Conservation (phyloP, 805 yeast species). For the Candida germanica region DNA sequence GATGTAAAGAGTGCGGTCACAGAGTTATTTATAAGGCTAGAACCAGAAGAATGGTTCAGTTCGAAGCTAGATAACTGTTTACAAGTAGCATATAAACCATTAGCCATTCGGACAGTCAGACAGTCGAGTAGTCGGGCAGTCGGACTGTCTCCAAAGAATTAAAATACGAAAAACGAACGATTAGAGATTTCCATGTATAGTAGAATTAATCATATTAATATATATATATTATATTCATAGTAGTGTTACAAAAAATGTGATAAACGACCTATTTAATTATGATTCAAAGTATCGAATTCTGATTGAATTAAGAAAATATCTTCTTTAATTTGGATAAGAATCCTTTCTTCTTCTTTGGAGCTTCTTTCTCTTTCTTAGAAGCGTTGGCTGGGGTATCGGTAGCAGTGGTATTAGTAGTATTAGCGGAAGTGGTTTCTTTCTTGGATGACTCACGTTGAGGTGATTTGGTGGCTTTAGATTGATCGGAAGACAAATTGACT, state of each 20-base stretch:
- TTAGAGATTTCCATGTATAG: slow-evolving; percentile 8
- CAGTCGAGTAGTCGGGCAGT: no score
- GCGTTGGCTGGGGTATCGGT: slow-evolving; percentile 6
- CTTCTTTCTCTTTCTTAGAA: slow-evolving; percentile 17
- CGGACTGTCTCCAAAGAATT: no score
- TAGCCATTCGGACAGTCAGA: no score
- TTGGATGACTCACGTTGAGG: slow-evolving; percentile 15
- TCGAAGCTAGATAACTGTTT: slow-evolving; percentile 34
- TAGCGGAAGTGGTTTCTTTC: slow-evolving; percentile 9
- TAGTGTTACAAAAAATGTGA: slow-evolving; percentile 11
- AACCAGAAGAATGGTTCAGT: slow-evolving; percentile 88
- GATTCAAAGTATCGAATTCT: no score
- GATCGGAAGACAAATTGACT: slow-evolving; percentile 19
- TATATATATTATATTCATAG: slow-evolving; percentile 10
- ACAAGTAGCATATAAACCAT: no score
- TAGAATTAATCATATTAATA: slow-evolving; percentile 5
- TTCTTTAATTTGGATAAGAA: slow-evolving; percentile 38
- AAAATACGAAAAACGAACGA: not conserved
- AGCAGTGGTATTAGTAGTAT: slow-evolving; percentile 10
- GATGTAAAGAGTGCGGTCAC: slow-evolving; percentile 98
- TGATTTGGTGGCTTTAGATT: slow-evolving; percentile 8
- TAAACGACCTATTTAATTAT: no score
- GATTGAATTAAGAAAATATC: no score
- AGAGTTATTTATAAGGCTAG: slow-evolving; percentile 96
- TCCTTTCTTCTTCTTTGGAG: slow-evolving; percentile 39